Evolutionary conservation across 1,139 yeast species (phyloP).

Genomic region (Yamadazyma jaroonii): DNA sequence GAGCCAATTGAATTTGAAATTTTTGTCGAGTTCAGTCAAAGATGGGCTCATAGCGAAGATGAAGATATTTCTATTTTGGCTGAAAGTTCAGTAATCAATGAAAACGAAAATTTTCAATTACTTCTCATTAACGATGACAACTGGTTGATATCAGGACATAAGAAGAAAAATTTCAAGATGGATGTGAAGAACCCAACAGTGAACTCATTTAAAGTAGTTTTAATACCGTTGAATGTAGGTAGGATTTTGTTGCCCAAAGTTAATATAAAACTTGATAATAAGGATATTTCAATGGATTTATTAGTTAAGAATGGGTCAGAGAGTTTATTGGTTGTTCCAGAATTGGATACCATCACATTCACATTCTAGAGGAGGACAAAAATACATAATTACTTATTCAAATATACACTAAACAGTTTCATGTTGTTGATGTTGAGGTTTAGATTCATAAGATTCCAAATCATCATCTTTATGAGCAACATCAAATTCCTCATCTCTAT

Average conservation of each 20-base stretch:
- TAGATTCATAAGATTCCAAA: neutral
- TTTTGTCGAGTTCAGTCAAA: constrained; percentile 40
- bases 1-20: constrained; percentile 53
- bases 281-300: constrained; percentile 46
- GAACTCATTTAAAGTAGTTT: constrained; percentile 35
- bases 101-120: constrained; percentile 24
- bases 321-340: constrained; percentile 70
- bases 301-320: constrained; percentile 69
- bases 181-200: constrained; percentile 13
- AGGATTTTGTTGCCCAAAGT: constrained; percentile 66
- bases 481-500: constrained; percentile 13
- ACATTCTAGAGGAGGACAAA: constrained; percentile 36
- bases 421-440: neutral
- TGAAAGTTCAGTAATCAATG: constrained; percentile 23
- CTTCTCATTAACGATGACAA: constrained; percentile 38
- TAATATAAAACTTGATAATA: constrained; percentile 34
- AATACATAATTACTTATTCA: constrained; percentile 18
- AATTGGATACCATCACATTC: constrained; percentile 58
- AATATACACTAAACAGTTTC: constrained; percentile 9
- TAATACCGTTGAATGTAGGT: constrained; percentile 79
- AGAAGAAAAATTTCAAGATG: constrained; percentile 45
- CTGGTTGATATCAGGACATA: constrained; percentile 73
- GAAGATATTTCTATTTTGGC: constrained; percentile 22
- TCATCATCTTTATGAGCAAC: constrained; percentile 3
- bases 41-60: constrained; percentile 34